Base-by-base conservation (phyloP, 352 stramenopile species). In the Phytophthora parvispora region DNA sequence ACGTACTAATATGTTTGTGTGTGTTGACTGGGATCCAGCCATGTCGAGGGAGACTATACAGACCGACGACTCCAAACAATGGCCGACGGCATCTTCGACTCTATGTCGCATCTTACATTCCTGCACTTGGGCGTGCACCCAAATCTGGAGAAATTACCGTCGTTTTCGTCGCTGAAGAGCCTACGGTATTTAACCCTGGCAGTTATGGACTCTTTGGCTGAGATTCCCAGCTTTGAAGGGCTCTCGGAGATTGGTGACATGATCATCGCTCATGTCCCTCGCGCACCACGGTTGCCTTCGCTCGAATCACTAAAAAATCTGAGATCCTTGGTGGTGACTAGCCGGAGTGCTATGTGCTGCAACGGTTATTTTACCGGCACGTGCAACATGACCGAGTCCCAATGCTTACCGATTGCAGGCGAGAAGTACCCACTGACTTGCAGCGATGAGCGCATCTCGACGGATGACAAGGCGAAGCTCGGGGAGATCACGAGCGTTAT, bases 31-130 rank as follows among this genome's bases (percentile, higher is more conserved):
- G 38, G 12, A 45, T 27, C 28, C 22, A 71, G 61, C 3, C 68
- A 80, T n/a, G 53, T 77, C 5, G 73, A 80, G 32, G 59, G 63
- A 3, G 63, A 77, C 18, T 77, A 67, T 43, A 77, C 72, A 3
- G 65, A 63, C 12, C 67, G 53, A 48, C 73, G 62, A 28, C 43
- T 77, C 1, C 28, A 51, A 6, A 66, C 59, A 13, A 51, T 77
- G 10, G 56, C 62, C 1, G 7, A 24, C 6, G 62, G 77, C 6
- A 48, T 71, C 0, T 83, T 87, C 32, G 57, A 40, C 0, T 29
- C 65, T 12, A 87, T 87, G 73, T 40, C 50, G 2, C 32, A 74
- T 2, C 59, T 87, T 8, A 43, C 48, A 5, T 84, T 80, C 28
- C 48, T 87, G 22, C 75, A 80, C 31, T 58, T 71, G 1, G 78